Evolutionary conservation across 75 land plant genomes (phyloP), one percentile per base, ranked within the genome.

Genomic region (Adiantum capillusveneris): DNA sequence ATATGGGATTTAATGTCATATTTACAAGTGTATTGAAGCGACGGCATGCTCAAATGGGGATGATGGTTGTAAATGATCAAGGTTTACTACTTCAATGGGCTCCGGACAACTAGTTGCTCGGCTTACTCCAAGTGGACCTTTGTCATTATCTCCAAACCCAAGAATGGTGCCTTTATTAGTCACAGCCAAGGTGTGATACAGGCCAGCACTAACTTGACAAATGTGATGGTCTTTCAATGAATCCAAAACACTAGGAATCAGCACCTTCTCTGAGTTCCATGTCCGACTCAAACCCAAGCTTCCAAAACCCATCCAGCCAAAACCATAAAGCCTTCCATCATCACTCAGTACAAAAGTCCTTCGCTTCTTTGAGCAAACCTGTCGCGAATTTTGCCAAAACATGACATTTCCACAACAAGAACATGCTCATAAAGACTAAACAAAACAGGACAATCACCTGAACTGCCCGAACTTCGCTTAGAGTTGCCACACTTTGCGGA

Each of bases 241-340:
- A 3, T 77, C 75, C 11, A 88, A 79, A 9, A 72, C 42, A 31
- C 66, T 37, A 2, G 95, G 95, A 25, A 22, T 67, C 60, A 79
- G 36, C 9, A 91, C 74, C 66, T 91, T 88, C 54, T 85, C 95
- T 18, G 83, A 84, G 29, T 25, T 58, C 11, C 81, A 84, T 51
- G 72, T 65, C 34, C 76, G 81, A 28, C 79, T 54, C 31, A 90
- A 75, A 26, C 96, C 96, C 44, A 87, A 76, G 50, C 93, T 84
- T n/a, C 84, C 89, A 58, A 81, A 91, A 0, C 77, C 89, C 86
- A 82, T 81, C 97, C 95, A 88, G 14, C 97, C 97, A 66, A 77
- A 91, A 14, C 79, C 83, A 65, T 70, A 80, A 14, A 88, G 84
- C 18, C 68, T 59, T 27, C 95, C 95, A 58, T 52, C 62, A 45